These are phyloP conservation scores for Apium graveolens DNA, from an alignment of 129 eudicot genomes.

Conservation along the genomic window DNA sequence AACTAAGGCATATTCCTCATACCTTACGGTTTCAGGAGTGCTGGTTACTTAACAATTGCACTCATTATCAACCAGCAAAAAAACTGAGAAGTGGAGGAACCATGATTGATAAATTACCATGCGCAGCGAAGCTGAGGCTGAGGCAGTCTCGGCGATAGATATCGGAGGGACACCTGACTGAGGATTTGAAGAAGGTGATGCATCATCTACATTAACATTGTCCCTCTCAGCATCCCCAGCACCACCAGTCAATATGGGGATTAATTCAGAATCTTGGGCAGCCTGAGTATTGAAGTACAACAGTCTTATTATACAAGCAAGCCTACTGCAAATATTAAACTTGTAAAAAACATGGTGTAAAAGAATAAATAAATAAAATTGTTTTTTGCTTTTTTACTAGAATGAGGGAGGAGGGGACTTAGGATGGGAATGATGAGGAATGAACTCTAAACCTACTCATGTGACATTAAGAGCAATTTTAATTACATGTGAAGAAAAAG, in stretches of 20 bases:
- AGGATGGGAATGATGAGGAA: not conserved
- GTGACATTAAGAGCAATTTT: not conserved
- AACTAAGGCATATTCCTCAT: not conserved
- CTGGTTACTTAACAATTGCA: not conserved
- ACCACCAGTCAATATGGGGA: constrained; percentile 32
- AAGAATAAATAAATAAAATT: not conserved
- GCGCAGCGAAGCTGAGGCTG: constrained; percentile 82
- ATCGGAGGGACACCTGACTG: constrained; percentile 44
- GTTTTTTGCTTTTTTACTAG: not conserved
- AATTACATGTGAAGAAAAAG: not conserved
- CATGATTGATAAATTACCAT: constrained; percentile 33
- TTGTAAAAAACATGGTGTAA: not conserved
- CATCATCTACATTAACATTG: constrained; percentile 32
- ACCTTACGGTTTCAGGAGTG: not conserved
- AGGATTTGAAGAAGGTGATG: constrained; percentile 41
- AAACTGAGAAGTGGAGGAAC: constrained; percentile 9
- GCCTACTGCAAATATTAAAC: not conserved
- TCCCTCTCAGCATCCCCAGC: constrained; percentile 47
- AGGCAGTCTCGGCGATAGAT: constrained; percentile 57
- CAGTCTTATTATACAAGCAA: not conserved
- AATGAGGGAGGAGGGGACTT: not conserved
- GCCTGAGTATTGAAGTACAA: constrained; percentile 36
- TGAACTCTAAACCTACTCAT: not conserved
- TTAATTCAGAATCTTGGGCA: constrained; percentile 50
- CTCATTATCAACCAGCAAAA: not conserved